phyloP scores from a whole-genome alignment of 805 yeast genomes.

The Teunomyces stri region DNA sequence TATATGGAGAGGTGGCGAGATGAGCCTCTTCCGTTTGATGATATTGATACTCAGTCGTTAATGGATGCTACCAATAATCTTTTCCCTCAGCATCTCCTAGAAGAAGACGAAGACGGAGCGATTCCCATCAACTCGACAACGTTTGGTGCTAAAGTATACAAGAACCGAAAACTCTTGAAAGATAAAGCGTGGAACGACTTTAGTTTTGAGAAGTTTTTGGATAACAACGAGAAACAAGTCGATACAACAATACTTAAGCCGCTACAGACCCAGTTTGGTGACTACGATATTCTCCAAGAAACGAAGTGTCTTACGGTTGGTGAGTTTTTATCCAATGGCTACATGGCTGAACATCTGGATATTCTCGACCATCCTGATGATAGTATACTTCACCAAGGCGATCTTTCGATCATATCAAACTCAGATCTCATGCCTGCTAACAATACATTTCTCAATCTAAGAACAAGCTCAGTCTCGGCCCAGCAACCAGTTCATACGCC shows the following conservation, averaged over 20 bases:
- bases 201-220: conserved; percentile 25
- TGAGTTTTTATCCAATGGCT: conserved; percentile 36
- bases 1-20: conserved; percentile 43
- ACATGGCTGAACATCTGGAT: conserved; percentile 10
- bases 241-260: conserved; percentile 36
- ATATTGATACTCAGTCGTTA: conserved; percentile 38
- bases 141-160: conserved; percentile 39
- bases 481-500: conserved; percentile 34
- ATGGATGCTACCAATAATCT: conserved; percentile 35
- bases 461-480: conserved; percentile 14
- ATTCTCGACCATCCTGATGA: conserved; percentile 15
- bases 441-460: conserved; percentile 22
- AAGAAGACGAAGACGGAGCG: conserved; percentile 39
- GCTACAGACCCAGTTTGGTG: conserved; percentile 15
- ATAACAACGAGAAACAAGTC: conserved; percentile 15
- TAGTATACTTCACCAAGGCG: conserved; percentile 32
- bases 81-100: conserved; percentile 36
- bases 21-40: conserved; percentile 40
- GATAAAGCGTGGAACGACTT: conserved; percentile 38
- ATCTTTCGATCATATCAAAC: conserved; percentile 31
- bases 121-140: conserved; percentile 34
- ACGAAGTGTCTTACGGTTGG: conserved; percentile 22
- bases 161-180: conserved; percentile 28
- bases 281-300: conserved; percentile 12
- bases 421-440: conserved; percentile 26